Conservation (phyloP, 352 stramenopile species). For the Phytophthora constricta region DNA sequence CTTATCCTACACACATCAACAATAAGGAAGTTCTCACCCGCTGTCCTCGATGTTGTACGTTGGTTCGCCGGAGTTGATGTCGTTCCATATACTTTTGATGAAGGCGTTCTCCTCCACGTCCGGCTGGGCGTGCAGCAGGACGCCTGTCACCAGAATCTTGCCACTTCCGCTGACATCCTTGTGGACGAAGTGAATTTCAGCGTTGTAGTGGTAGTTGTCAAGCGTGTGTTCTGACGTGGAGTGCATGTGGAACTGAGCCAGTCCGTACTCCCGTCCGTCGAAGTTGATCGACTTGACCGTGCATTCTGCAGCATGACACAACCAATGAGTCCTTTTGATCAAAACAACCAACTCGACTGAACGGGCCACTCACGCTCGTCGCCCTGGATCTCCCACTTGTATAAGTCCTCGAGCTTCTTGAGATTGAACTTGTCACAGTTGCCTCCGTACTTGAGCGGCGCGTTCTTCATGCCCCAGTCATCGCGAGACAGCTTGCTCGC, state of each 20-base stretch:
- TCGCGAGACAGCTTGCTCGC: constrained; percentile 35
- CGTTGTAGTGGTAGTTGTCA: constrained; percentile 50
- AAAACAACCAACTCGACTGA: too few relatives aligned
- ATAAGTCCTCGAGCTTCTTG: constrained; percentile 65
- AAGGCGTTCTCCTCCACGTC: constrained; percentile 46
- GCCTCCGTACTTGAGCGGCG: constrained; percentile 57
- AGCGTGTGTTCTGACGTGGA: constrained; percentile 55
- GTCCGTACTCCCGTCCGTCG: constrained; percentile 46
- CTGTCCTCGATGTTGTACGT: constrained; percentile 47
- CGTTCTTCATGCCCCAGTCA: constrained; percentile 50
- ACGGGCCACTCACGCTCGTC: constrained; percentile 43
- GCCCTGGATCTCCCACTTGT: constrained; percentile 62
- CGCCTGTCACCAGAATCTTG: constrained; percentile 41
- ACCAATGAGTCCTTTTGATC: too few relatives aligned
- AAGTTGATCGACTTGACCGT: constrained; percentile 58
- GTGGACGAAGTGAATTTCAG: constrained; percentile 63
- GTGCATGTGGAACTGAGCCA: constrained; percentile 70
- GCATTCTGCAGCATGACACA: constrained; percentile 53
- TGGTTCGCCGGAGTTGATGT: constrained; percentile 44
- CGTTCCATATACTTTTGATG: constrained; percentile 53
- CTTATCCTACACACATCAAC: too few relatives aligned
- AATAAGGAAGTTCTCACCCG: too few relatives aligned
- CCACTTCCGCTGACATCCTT: constrained; percentile 35
- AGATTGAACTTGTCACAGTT: constrained; percentile 62
- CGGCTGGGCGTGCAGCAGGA: constrained; percentile 52